Evolutionary conservation across 331 rosid species (phyloP), one percentile per base, ranked within the genome.

Genomic region (Rosa hybrid): DNA sequence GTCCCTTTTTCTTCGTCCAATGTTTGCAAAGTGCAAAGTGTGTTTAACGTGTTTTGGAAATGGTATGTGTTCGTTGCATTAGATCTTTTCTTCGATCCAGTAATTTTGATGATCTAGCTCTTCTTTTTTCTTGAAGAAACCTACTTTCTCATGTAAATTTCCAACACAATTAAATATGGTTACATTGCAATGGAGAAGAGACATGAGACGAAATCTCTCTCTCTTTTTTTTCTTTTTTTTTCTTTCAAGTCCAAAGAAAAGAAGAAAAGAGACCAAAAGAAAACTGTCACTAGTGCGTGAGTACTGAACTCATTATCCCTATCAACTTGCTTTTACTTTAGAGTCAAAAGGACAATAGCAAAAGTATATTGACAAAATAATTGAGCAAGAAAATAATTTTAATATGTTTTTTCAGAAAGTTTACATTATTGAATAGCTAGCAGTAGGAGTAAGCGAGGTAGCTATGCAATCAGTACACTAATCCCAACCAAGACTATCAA

Each of bases 401-500:
- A n/a, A 57, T 57, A 8, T 57, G 25, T n/a, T 20, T 8, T 34
- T n/a, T 57, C 60, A 53, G 59, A 53, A 16, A 4, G 21, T 1
- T 13, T 53, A 13, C 64, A 57, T 57, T 57, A 57, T 57, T 57
- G 30, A 51, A 9, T 27, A 63, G 44, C 69, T 63, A 27, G 44
- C 38, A 27, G 20, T 53, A 62, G 30, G 39, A 25, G 50, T 17
- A 27, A 0, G 21, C 44, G 7, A 27, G 44, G 10, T 30, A 5
- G 70, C n/a, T 8, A 57, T 0, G 64, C 64, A 57, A 57, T n/a
- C 20, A 64, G 42, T 5, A 25, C 38, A 14, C 45, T 30, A 73
- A 85, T 84, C 86, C 78, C 83, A 84, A 56, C 56, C 85, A 42
- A 92, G 88, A 84, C 82, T 85, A 88, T 93, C 97, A 64, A 95